These are phyloP conservation scores for Acanthamoeba triangularis DNA, from an alignment of 208 protist species.

Conservation along the genomic window DNA sequence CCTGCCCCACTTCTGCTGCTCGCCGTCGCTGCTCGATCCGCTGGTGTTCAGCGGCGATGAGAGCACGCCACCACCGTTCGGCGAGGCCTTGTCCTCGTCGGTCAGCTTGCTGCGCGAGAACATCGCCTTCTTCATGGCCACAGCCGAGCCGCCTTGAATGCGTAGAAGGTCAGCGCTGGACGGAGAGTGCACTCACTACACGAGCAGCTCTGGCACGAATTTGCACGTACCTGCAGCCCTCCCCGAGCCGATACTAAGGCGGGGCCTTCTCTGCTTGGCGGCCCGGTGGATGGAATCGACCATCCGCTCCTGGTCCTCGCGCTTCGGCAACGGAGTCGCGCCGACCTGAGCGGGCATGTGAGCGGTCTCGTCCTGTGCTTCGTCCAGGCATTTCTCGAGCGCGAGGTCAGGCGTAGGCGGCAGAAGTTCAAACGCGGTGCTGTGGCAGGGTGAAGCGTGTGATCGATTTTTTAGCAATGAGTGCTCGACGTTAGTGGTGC, in stretches of 20 bases:
- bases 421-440: neutral
- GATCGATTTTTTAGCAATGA: neutral
- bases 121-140: constrained; percentile 20
- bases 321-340: constrained; percentile 14
- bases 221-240: neutral
- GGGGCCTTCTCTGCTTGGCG: constrained; percentile 43
- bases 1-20: neutral
- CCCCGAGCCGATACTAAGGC: constrained; percentile 25
- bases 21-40: neutral
- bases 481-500: neutral
- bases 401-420: neutral
- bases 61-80: neutral
- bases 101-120: constrained; percentile 7
- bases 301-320: constrained; percentile 42
- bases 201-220: too few species aligned
- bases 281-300: constrained; percentile 13
- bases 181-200: neutral
- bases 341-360: neutral
- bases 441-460: neutral
- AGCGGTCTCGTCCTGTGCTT: neutral
- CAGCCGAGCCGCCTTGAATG: neutral
- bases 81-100: neutral
- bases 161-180: neutral
- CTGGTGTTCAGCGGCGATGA: constrained; percentile 7
- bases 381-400: constrained; percentile 1